Percentiles rank a stretch among this genome's conserved stretches.
Evolutionary conservation across 441 rosid genomes (phyloP).

Genomic region (Melastoma candidum): DNA sequence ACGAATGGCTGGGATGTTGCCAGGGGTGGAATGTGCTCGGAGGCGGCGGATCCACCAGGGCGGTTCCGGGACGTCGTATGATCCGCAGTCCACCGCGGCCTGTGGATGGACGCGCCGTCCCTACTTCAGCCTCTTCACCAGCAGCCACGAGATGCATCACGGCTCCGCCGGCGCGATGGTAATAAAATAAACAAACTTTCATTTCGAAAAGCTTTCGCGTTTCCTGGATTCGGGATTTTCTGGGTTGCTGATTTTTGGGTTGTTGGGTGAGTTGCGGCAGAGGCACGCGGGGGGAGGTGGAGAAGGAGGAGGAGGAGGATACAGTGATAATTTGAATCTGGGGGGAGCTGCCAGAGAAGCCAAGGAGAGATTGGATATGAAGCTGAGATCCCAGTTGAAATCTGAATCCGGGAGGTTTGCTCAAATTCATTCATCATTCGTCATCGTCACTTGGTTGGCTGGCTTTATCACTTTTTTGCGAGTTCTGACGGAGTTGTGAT

Average conservation of each 20-base stretch:
- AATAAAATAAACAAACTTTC: neutral
- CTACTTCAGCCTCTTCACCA: conserved; percentile 49
- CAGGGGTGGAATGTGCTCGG: conserved; percentile 85
- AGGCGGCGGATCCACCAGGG: conserved; percentile 66
- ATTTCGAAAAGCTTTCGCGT: too few species aligned
- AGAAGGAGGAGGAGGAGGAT: conserved; percentile 21
- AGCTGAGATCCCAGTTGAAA: conserved; percentile 38
- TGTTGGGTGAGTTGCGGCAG: conserved; percentile 18
- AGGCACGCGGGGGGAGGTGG: conserved; percentile 13
- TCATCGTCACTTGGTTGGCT: too few species aligned
- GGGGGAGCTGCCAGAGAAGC: conserved; percentile 62
- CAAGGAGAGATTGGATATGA: conserved; percentile 58
- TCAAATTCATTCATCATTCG: too few species aligned
- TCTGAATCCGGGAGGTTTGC: conserved; percentile 30
- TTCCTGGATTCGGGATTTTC: too few species aligned
- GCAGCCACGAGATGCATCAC: conserved; percentile 37
- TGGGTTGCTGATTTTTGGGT: neutral
- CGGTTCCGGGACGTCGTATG: conserved; percentile 22
- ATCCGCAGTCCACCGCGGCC: conserved; percentile 22
- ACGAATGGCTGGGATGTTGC: conserved; percentile 79
- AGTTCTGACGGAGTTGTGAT: too few species aligned
- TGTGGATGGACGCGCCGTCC: conserved; percentile 36
- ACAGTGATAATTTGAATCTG: conserved; percentile 39
- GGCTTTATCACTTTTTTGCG: too few species aligned
- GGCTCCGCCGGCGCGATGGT: conserved; percentile 32